phyloP scores from a whole-genome alignment of 257 asterid genomes.

The Leptodermis oblonga region DNA sequence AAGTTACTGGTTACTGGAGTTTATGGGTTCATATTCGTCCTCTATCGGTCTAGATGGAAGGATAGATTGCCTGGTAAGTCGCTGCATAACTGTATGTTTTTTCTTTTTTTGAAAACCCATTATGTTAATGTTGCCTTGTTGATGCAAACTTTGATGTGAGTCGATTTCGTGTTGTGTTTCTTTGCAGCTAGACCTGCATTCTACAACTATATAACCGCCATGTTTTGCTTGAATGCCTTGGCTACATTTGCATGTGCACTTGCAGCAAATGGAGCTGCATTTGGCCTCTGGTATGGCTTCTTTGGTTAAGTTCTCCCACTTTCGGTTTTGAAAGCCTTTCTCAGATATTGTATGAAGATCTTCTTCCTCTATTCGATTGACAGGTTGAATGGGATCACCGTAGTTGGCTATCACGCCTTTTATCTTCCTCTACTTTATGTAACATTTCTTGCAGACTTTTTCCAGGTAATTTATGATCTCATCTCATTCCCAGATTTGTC shows the following conservation, averaged over 20 bases:
- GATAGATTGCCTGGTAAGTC: constrained; percentile 43
- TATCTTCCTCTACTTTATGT: constrained; percentile 39
- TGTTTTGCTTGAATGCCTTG: constrained; percentile 31
- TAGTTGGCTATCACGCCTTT: constrained; percentile 36
- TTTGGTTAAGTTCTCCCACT: not conserved
- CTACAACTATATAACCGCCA: constrained; percentile 37
- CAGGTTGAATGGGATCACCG: constrained; percentile 34
- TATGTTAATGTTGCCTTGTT: not conserved
- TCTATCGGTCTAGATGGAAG: constrained; percentile 37
- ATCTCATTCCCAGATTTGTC: not conserved
- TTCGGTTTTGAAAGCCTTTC: constrained; percentile 7
- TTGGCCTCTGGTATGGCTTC: constrained; percentile 37
- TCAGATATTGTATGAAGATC: not conserved
- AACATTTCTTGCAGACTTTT: constrained; percentile 40
- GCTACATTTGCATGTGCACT: constrained; percentile 33
- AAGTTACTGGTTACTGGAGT: constrained; percentile 37
- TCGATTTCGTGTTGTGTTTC: constrained; percentile 5
- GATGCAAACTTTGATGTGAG: not conserved
- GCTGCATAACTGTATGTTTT: not conserved
- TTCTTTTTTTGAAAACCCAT: too few relatives aligned
- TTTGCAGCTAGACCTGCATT: constrained; percentile 47
- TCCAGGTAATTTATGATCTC: constrained; percentile 25
- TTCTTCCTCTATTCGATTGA: constrained; percentile 7
- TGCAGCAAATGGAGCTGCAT: constrained; percentile 32
- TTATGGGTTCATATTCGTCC: constrained; percentile 37